These are phyloP conservation scores for Ambrosiella cleistominuta DNA, from an alignment of 2,329 filamentous ascomycete species.

Conservation along the genomic window DNA sequence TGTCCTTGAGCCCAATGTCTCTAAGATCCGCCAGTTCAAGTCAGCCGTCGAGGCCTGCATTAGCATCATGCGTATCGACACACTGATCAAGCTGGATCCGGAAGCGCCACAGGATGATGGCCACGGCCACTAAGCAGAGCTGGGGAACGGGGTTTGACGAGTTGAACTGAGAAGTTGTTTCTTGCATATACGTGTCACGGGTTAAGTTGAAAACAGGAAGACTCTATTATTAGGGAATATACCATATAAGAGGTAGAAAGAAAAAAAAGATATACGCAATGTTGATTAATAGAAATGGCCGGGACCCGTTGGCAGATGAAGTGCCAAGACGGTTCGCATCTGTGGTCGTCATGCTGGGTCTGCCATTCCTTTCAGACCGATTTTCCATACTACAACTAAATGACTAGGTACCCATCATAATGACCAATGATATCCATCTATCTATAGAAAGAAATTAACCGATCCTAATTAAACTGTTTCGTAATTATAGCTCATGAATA, in stretches of 20 bases:
- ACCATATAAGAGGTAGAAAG: constrained; percentile 4
- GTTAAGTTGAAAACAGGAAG: neutral
- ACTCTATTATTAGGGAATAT: constrained; percentile 1
- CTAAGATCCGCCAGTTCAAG: constrained; percentile 96
- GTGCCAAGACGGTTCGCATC: neutral
- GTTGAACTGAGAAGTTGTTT: neutral
- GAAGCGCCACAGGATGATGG: constrained; percentile 66
- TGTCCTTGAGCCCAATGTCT: constrained; percentile 91
- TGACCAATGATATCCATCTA: constrained; percentile 1
- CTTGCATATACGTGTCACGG: neutral
- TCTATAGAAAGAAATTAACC: neutral
- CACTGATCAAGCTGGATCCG: constrained; percentile 92
- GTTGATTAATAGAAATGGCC: constrained; percentile 9
- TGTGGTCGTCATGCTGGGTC: constrained; percentile 5
- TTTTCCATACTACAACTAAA: constrained; percentile 3
- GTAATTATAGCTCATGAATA: constrained; percentile 11
- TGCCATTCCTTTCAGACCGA: constrained; percentile 4
- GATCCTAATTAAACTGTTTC: neutral
- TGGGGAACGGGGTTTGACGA: neutral
- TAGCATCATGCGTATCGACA: constrained; percentile 98
- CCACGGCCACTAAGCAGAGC: constrained; percentile 52
- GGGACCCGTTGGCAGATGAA: neutral
- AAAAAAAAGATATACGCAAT: constrained; percentile 10
- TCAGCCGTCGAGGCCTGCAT: constrained; percentile 97
- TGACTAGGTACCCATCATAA: neutral